These are phyloP conservation scores for Picochlorum sp. DNA, from an alignment of 139 green algal genomes.

Conservation along the genomic window DNA sequence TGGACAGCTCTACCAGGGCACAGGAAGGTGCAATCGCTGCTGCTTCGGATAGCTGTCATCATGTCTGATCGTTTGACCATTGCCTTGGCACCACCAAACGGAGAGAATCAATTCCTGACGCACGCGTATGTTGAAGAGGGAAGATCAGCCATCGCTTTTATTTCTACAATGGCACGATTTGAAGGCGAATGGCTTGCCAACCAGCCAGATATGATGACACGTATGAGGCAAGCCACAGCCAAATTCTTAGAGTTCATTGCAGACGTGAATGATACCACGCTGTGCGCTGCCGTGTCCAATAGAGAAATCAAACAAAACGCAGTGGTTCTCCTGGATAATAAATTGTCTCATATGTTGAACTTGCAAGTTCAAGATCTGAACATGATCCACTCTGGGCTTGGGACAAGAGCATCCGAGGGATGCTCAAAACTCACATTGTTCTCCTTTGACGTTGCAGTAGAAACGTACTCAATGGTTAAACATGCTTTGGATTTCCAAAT, in stretches of 20 bases:
- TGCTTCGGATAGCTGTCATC: conserved; percentile 17
- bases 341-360: no score
- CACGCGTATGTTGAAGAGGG: conserved; percentile 29
- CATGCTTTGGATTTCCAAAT: conserved; percentile 15
- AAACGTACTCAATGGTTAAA: conserved; percentile 15
- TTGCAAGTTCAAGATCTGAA: no score
- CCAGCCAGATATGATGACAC: conserved; percentile 18
- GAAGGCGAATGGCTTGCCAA: conserved; percentile 21
- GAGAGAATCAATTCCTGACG: conserved; percentile 25
- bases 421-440: not conserved
- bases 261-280: not conserved
- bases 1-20: conserved; percentile 14
- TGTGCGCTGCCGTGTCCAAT: no score
- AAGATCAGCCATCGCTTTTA: conserved; percentile 20
- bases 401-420: no score
- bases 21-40: conserved; percentile 9
- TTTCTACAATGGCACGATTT: conserved; percentile 13
- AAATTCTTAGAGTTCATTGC: conserved; percentile 19
- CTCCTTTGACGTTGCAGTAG: conserved; percentile 15
- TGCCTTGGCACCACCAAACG: conserved; percentile 26
- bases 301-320: no score
- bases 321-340: no score
- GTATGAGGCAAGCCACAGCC: conserved; percentile 23
- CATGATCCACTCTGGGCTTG: no score
- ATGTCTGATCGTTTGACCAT: conserved; percentile 25